Conservation (phyloP, 2,329 filamentous ascomycete genomes). For the Trichoderma breve region DNA sequence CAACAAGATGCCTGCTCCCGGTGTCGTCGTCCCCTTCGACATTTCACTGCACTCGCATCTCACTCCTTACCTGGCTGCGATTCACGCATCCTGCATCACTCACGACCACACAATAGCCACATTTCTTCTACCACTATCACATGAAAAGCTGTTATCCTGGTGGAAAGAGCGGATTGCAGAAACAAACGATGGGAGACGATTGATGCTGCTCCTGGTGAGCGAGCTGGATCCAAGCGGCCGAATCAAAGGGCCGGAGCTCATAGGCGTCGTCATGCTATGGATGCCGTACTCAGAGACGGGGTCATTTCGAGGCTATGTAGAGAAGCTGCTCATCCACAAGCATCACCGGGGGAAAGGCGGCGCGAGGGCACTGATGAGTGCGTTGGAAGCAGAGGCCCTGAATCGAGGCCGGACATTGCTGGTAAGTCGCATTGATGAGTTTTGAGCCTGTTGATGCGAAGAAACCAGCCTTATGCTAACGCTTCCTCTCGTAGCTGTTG, state of each 20-base stretch:
- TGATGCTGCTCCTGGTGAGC: conserved; percentile 54
- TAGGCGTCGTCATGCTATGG: conserved; percentile 56
- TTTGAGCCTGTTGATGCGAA: background rate
- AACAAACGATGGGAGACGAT: conserved; percentile 42
- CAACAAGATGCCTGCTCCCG: conserved; percentile 32
- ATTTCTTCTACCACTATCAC: conserved; percentile 58
- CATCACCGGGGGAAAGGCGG: conserved; percentile 50
- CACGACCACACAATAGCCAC: conserved; percentile 55
- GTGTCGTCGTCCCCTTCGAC: conserved; percentile 44
- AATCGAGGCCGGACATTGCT: conserved; percentile 50
- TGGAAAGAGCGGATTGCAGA: conserved; percentile 55
- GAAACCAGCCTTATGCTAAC: background rate
- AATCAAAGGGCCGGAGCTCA: conserved; percentile 45
- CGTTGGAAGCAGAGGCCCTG: conserved; percentile 55
- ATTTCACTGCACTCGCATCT: conserved; percentile 49
- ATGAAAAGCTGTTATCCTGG: conserved; percentile 55
- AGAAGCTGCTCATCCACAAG: conserved; percentile 58
- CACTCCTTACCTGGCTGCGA: conserved; percentile 54
- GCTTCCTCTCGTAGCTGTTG: conserved; percentile 40
- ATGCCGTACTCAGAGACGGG: conserved; percentile 55
- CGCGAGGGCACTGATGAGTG: conserved; percentile 49
- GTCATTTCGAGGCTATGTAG: conserved; percentile 52
- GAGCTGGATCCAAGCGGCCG: conserved; percentile 34
- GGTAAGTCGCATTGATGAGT: conserved; percentile 40
- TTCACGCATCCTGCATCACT: conserved; percentile 60